Base-by-base conservation (phyloP, 106 monocot genomes). In the Agapanthus africanus region DNA sequence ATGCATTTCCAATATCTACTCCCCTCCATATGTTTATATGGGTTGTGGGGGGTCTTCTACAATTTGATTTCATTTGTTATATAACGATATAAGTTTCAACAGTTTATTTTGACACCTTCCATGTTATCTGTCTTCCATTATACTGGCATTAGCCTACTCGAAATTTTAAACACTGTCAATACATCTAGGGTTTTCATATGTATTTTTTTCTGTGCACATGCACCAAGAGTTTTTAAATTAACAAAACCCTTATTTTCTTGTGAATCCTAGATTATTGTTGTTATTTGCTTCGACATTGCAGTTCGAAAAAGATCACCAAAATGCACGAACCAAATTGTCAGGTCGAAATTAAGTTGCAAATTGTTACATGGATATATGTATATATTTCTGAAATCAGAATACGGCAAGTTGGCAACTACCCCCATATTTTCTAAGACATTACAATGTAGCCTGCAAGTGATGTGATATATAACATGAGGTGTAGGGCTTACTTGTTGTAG, bases 351-450 rank as follows among this genome's bases (percentile, higher is more conserved):
- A 61, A 61, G 36, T 61, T 33, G 19, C 16, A 61, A 61, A 36
- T 35, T 7, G 35, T 21, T 23, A 35, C 35, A 61, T 35, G 61
- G 36, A 19, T 61, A 30, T 61, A 16, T 21, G 35, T 35, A 61
- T 61, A 6, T 61, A 61, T 35, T 33, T 36, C 35, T 19, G 61
- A 61, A 61, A 59, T 59, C 15, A 13, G 15, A 59, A 59, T 59
- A 59, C 11, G 15, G 15, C 33, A 59, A 59, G 0, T 4, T 11
- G 59, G 59, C 59, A n/a, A n/a, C n/a, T n/a, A n/a, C n/a, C n/a
- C n/a, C n/a, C 0, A 33, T 59, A 59, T 4, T 31, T 30, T 59
- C 14, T 14, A 59, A 32, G 14, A 31, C 9, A 56, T 59, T 32
- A 31, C 59, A 59, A 59, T 25, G 1, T 61, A 61, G 1, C 33